Evolutionary conservation across 768 basidiomycete species (phyloP).

Genomic region (Pleurotus tuoliensis): DNA sequence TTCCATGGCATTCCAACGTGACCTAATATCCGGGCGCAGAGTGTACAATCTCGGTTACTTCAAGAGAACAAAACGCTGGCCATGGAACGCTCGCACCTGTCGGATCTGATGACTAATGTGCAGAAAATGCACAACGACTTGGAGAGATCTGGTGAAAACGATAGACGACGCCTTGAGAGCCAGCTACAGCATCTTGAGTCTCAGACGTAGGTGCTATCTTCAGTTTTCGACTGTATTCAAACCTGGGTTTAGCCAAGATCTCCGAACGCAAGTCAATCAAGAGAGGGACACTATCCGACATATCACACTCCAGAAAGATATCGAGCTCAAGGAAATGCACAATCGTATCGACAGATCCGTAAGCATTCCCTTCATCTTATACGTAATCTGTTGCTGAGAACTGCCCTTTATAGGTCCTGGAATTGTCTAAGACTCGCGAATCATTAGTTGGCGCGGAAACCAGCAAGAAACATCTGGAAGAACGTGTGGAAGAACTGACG

Average conservation of each 20-base stretch:
- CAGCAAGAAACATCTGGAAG: slow-evolving; percentile 74
- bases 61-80: slow-evolving; percentile 82
- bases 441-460: slow-evolving; percentile 69
- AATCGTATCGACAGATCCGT: slow-evolving; percentile 68
- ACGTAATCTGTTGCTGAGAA: neutral
- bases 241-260: slow-evolving; percentile 57
- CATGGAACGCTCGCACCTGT: slow-evolving; percentile 78
- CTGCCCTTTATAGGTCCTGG: slow-evolving; percentile 44
- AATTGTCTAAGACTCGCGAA: slow-evolving; percentile 67
- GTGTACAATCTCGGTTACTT: slow-evolving; percentile 72
- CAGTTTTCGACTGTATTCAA: neutral
- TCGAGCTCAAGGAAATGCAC: slow-evolving; percentile 75
- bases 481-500: slow-evolving; percentile 58
- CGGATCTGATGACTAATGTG: slow-evolving; percentile 85
- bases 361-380: slow-evolving; percentile 19
- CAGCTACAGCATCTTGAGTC: slow-evolving; percentile 74
- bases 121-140: slow-evolving; percentile 89
- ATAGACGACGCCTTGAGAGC: slow-evolving; percentile 75
- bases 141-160: slow-evolving; percentile 79
- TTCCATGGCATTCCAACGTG: neutral
- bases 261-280: slow-evolving; percentile 62
- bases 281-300: slow-evolving; percentile 77
- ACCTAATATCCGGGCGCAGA: slow-evolving; percentile 38
- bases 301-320: slow-evolving; percentile 72
- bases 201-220: slow-evolving; percentile 52